phyloP scores from a whole-genome alignment of 345 rosid genomes.

The Combretum micranthum region DNA sequence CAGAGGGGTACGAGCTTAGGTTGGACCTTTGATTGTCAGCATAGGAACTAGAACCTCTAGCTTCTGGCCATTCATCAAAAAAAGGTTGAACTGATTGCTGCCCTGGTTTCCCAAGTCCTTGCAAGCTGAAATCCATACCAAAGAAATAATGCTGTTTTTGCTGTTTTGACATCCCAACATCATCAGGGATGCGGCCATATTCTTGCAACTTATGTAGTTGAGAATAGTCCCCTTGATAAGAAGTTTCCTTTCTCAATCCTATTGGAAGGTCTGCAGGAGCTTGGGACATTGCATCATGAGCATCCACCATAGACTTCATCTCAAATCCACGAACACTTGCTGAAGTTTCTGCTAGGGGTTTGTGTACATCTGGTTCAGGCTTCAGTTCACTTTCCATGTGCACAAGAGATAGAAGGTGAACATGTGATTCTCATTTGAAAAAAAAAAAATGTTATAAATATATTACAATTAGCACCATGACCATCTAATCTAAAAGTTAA shows the following conservation, averaged over 20 bases:
- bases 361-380: slow-evolving; percentile 4
- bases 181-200: too few species aligned
- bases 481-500: too few species aligned
- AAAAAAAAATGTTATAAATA: neutral
- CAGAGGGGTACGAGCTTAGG: slow-evolving; percentile 6
- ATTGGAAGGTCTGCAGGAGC: slow-evolving; percentile 5
- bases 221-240: too few species aligned
- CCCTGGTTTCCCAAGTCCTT: slow-evolving; percentile 2
- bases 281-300: neutral
- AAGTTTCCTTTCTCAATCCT: too few species aligned
- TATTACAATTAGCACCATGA: too few species aligned
- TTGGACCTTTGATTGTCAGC: slow-evolving; percentile 9
- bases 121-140: slow-evolving; percentile 11
- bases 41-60: slow-evolving; percentile 8
- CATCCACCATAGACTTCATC: slow-evolving; percentile 6
- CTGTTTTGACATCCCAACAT: slow-evolving; percentile 1
- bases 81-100: slow-evolving; percentile 11
- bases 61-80: slow-evolving; percentile 10
- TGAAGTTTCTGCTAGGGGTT: slow-evolving; percentile 9
- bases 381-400: slow-evolving; percentile 10
- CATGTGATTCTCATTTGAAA: neutral
- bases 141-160: slow-evolving; percentile 12
- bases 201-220: too few species aligned
- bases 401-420: neutral
- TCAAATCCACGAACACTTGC: slow-evolving; percentile 2